These are phyloP conservation scores for Suillus occidentalis DNA, from an alignment of 768 basidiomycete genomes.

Conservation along the genomic window DNA sequence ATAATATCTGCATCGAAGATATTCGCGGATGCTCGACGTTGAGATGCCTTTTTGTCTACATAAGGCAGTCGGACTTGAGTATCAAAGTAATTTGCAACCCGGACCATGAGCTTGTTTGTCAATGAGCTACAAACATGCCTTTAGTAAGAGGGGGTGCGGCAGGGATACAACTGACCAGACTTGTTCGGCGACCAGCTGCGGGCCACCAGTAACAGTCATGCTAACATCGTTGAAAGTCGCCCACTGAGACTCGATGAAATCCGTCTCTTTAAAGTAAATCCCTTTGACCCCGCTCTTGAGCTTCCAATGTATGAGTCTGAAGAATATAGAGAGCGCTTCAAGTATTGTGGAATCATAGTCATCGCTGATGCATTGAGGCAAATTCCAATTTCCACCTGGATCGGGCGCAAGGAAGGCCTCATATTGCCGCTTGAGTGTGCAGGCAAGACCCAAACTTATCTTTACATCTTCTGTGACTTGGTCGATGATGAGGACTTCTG, in stretches of 20 bases:
- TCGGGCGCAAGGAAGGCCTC: constrained; percentile 89
- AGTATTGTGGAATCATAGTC: constrained; percentile 90
- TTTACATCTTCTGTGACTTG: constrained; percentile 94
- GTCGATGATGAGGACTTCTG: constrained; percentile 87
- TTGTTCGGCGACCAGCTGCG: constrained; percentile 90
- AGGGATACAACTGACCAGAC: constrained; percentile 65
- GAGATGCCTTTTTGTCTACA: constrained; percentile 33
- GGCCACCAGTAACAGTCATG: constrained; percentile 82
- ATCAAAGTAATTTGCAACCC: constrained; percentile 93
- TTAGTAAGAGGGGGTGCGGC: not conserved
- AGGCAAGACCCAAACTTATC: constrained; percentile 86
- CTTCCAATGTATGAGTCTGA: constrained; percentile 94
- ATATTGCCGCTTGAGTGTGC: constrained; percentile 94
- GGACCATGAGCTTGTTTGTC: constrained; percentile 89
- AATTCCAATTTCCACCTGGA: constrained; percentile 81
- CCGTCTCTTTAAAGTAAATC: constrained; percentile 97
- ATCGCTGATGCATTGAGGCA: constrained; percentile 84
- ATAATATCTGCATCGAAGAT: constrained; percentile 38
- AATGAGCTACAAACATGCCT: constrained; percentile 58
- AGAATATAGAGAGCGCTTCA: constrained; percentile 85
- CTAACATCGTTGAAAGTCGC: constrained; percentile 93
- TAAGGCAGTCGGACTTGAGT: constrained; percentile 83
- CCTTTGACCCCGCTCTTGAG: constrained; percentile 89
- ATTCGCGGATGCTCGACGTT: constrained; percentile 30
- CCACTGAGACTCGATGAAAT: constrained; percentile 96